Evolutionary conservation across 2,329 filamentous ascomycete species (phyloP).

Genomic region (Talaromyces sp.): DNA sequence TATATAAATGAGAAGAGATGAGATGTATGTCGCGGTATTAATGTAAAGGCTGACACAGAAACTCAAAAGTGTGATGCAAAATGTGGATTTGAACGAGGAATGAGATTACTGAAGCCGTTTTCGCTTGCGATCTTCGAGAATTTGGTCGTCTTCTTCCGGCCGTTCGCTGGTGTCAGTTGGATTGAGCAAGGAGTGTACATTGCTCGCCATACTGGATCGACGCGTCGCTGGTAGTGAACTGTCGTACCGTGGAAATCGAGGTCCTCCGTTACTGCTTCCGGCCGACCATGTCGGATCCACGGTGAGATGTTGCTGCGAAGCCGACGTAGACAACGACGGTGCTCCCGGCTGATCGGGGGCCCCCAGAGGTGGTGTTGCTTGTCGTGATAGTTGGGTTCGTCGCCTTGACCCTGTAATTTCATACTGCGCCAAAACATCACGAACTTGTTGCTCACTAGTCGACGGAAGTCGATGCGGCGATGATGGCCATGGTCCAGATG

Average conservation of each 20-base stretch:
- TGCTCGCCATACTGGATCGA: conserved; percentile 68
- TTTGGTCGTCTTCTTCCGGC: conserved; percentile 59
- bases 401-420: conserved; percentile 57
- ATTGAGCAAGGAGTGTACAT: conserved; percentile 64
- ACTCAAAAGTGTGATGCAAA: neutral
- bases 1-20: conserved; percentile 8
- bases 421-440: conserved; percentile 62
- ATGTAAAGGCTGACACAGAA: neutral
- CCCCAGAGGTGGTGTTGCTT: conserved; percentile 50
- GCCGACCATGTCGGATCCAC: conserved; percentile 57
- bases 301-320: conserved; percentile 28
- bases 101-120: conserved; percentile 50
- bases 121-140: conserved; percentile 59
- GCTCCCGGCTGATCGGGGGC: conserved; percentile 9
- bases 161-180: conserved; percentile 65
- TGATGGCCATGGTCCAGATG: conserved; percentile 62
- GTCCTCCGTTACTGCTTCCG: conserved; percentile 28
- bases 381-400: conserved; percentile 46
- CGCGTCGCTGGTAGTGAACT: conserved; percentile 57
- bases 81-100: neutral
- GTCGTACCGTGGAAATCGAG: conserved; percentile 38
- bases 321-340: conserved; percentile 2
- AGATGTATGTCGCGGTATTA: conserved; percentile 19
- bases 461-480: conserved; percentile 56
- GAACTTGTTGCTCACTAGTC: conserved; percentile 59